phyloP scores from a whole-genome alignment of 2,329 filamentous ascomycete species.

The Colletotrichum lini region DNA sequence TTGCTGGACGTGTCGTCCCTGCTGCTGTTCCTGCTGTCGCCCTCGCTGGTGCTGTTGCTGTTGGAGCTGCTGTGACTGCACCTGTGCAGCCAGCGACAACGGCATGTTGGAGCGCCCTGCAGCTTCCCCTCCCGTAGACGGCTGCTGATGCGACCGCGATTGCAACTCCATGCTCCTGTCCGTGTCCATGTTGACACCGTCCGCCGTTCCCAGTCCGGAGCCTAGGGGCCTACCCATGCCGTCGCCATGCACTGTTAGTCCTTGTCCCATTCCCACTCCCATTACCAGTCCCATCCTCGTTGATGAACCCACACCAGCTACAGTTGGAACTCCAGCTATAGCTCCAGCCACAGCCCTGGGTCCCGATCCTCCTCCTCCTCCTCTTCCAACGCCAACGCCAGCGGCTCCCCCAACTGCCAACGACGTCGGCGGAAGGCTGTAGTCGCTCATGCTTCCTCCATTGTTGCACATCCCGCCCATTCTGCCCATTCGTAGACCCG shows the following conservation, averaged over 20 bases:
- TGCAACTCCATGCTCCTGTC: constrained; percentile 21
- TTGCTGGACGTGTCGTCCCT: background rate
- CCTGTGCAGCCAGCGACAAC: constrained; percentile 33
- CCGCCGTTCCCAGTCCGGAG: constrained; percentile 6
- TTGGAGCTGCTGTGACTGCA: constrained; percentile 12
- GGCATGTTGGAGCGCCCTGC: background rate
- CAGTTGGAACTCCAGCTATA: constrained; percentile 1
- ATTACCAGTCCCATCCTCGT: constrained; percentile 17
- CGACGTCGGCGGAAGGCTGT: constrained; percentile 22
- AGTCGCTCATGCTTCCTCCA: constrained; percentile 14
- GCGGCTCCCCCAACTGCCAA: constrained; percentile 3
- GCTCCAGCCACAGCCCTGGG: background rate
- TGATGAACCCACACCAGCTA: constrained; percentile 6
- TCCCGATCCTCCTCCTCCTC: background rate
- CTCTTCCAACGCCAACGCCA: background rate
- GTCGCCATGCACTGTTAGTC: background rate
- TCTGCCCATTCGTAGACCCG: background rate
- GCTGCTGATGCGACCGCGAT: constrained; percentile 21
- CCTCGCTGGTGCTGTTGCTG: constrained; percentile 15
- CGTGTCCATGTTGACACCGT: constrained; percentile 11
- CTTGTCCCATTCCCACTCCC: constrained; percentile 17
- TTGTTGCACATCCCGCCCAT: background rate
- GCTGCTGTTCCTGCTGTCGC: background rate
- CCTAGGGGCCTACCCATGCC: constrained; percentile 18
- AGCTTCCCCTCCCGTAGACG: constrained; percentile 28